Evolutionary conservation across 2,329 filamentous ascomycete species (phyloP), one percentile per base, ranked within the genome.

Genomic region (Cercospora brassicicola): DNA sequence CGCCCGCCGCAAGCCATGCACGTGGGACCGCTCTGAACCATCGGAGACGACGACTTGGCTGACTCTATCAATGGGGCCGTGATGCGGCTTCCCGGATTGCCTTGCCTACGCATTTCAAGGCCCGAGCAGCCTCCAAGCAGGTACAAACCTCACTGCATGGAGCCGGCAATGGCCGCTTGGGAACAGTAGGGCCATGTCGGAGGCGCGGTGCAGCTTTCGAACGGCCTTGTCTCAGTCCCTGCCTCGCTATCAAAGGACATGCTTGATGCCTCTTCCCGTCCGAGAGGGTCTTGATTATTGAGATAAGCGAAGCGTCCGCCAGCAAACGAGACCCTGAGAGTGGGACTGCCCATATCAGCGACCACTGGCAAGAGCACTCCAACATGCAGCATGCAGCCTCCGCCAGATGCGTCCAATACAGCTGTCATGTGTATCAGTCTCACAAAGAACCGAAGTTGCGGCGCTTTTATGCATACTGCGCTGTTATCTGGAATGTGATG

Each of bases 351-450:
- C n/a, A n/a, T 63, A 63, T 67, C 65, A 59, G 23, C 62, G 20
- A 11, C 15, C 13, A 53, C 51, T 42, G 15, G 62, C 48, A 64
- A 31, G 45, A 30, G 36, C 39, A n/a, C 62, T 42, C 28, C 62
- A 45, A n/a, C 26, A 48, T 45, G 26, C 26, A 48, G 51, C 55
- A 62, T 68, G 66, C 59, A 60, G 9, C 23, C 55, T 45, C n/a
- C 20, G 51, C 60, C 61, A 36, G 33, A 62, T 65, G 36, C 62
- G 66, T 65, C 62, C 61, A 68, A 48, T 61, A 36, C 62, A 65
- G 66, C 66, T 65, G 66, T 65, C 62, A 65, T 62, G 48, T 61
- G 39, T 39, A 28, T 39, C 53, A 15, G 28, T 30, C 31, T 28
- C 30, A 64, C 18, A 20, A 23, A 39, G 36, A 31, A 23, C 66